phyloP scores from a whole-genome alignment of 768 basidiomycete species.

The Naematelia encephala region DNA sequence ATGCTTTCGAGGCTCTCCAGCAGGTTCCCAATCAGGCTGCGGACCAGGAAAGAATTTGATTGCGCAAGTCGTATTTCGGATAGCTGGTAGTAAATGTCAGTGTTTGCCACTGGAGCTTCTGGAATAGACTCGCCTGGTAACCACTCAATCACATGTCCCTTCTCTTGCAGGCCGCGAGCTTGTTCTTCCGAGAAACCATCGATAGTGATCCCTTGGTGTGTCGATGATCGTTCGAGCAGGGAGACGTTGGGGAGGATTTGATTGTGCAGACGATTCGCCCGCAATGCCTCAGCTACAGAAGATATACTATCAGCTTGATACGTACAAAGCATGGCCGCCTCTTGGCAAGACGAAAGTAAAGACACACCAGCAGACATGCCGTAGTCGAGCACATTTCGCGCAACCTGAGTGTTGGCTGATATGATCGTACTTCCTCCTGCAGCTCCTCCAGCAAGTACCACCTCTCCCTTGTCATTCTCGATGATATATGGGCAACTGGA shows the following conservation, averaged over 20 bases:
- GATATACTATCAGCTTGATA: conserved; percentile 26
- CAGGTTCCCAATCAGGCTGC: conserved; percentile 22
- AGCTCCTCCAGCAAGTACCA: conserved; percentile 29
- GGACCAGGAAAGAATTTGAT: conserved; percentile 17
- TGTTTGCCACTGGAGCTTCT: not conserved
- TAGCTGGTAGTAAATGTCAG: conserved; percentile 11
- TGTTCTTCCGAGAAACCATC: conserved; percentile 29
- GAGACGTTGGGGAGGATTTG: conserved; percentile 36
- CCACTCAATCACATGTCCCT: conserved; percentile 34
- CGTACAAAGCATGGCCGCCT: not conserved
- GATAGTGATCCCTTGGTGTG: conserved; percentile 17
- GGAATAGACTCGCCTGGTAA: conserved; percentile 15
- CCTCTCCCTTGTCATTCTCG: conserved; percentile 16
- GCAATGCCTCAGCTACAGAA: conserved; percentile 23
- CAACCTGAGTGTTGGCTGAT: conserved; percentile 34
- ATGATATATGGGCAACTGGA: conserved; percentile 44
- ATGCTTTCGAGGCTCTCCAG: conserved; percentile 25
- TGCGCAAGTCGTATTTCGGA: conserved; percentile 25
- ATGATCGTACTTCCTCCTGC: conserved; percentile 44
- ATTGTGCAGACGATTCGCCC: conserved; percentile 32
- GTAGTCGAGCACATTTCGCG: conserved; percentile 24
- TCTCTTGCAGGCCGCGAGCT: conserved; percentile 16
- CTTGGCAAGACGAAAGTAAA: not conserved
- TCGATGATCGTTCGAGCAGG: conserved; percentile 17
- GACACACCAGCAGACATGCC: conserved; percentile 20